These are phyloP conservation scores for Chytriomyces confervae DNA, from an alignment of 192 early-diverging fungal genomes.

Conservation along the genomic window DNA sequence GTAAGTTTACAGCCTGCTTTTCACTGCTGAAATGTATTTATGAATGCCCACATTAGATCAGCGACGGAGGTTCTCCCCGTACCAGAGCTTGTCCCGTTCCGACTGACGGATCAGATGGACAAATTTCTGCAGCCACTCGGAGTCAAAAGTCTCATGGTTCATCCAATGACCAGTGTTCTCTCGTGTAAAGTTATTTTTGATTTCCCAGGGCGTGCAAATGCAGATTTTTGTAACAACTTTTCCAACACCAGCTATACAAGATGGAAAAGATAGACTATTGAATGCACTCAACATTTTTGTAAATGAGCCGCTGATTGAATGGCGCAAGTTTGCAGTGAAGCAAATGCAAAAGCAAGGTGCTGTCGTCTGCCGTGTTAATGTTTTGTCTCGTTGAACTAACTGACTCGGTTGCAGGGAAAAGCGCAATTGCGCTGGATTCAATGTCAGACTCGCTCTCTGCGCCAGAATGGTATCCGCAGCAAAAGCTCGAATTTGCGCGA, in stretches of 20 bases:
- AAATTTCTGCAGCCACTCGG: constrained; percentile 72
- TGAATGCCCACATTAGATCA: constrained; percentile 46
- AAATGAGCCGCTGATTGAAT: constrained; percentile 83
- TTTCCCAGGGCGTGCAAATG: too few relatives aligned
- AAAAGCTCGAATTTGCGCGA: constrained; percentile 75
- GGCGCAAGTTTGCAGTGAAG: constrained; percentile 71
- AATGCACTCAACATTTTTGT: constrained; percentile 82
- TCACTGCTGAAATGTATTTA: constrained; percentile 10
- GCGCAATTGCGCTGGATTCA: neutral
- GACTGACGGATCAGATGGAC: constrained; percentile 72
- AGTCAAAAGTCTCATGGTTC: constrained; percentile 62
- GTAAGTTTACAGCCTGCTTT: constrained; percentile 21
- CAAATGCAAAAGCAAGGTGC: constrained; percentile 62
- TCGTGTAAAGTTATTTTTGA: constrained; percentile 46
- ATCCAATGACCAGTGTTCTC: constrained; percentile 73
- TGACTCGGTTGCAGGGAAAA: constrained; percentile 12
- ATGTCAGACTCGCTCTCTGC: constrained; percentile 42
- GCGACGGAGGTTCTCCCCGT: constrained; percentile 77
- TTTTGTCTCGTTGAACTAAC: neutral
- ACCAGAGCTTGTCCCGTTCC: constrained; percentile 79
- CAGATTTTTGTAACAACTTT: neutral
- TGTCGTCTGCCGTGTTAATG: neutral
- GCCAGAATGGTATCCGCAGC: constrained; percentile 75
- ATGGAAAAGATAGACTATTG: constrained; percentile 65
- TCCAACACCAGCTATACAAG: constrained; percentile 54